These are phyloP conservation scores for Debaryomyces maramus DNA, from an alignment of 805 yeast species.

Conservation along the genomic window DNA sequence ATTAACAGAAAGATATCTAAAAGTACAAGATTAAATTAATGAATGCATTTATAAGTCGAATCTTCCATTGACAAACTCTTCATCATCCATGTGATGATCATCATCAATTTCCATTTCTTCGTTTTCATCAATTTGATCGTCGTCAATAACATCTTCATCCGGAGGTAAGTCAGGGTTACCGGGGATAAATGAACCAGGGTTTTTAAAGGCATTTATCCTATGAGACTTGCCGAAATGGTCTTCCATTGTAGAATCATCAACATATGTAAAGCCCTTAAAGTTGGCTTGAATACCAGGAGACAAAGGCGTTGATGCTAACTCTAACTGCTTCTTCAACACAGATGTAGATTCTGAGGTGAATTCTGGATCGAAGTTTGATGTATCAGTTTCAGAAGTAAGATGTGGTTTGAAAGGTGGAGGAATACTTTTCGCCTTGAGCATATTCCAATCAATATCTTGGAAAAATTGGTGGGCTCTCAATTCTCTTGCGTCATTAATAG, in stretches of 20 bases:
- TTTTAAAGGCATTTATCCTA: constrained; percentile 38
- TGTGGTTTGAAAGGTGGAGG: constrained; percentile 98
- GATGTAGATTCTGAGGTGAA: constrained; percentile 91
- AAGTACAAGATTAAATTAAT: not conserved
- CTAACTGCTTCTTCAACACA: constrained; percentile 66
- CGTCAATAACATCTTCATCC: constrained; percentile 81
- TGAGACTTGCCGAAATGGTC: constrained; percentile 62
- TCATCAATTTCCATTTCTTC: constrained; percentile 53
- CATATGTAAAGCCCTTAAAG: constrained; percentile 95
- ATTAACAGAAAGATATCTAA: not conserved
- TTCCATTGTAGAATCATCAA: constrained; percentile 89
- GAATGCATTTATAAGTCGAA: constrained; percentile 60
- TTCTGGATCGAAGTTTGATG: constrained; percentile 97
- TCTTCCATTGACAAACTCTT: constrained; percentile 83
- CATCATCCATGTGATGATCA: constrained; percentile 67
- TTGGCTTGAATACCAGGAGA: constrained; percentile 95
- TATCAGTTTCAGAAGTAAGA: constrained; percentile 84
- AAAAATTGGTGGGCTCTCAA: constrained; percentile 90
- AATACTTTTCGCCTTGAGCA: constrained; percentile 71
- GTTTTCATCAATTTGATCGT: constrained; percentile 50
- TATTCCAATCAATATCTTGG: constrained; percentile 87
- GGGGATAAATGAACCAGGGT: constrained; percentile 72
- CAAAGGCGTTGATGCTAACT: constrained; percentile 72
- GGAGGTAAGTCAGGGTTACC: constrained; percentile 80
- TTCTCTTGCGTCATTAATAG: constrained; percentile 89